Conservation (phyloP, 139 green algal genomes). For the Coelastrella sp. region DNA sequence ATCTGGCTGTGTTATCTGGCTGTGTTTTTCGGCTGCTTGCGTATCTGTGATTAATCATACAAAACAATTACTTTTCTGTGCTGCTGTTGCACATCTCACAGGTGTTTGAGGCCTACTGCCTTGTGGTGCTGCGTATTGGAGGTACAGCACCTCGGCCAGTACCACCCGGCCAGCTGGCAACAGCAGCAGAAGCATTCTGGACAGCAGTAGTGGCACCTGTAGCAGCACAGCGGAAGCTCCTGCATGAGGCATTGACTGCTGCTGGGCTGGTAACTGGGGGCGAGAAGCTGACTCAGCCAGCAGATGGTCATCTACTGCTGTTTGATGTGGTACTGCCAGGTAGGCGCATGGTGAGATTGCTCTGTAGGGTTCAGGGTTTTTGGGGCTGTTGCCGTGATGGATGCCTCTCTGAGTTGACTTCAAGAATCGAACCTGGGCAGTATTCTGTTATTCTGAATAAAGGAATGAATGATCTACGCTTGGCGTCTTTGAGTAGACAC, state of each 20-base stretch:
- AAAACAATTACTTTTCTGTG: not conserved
- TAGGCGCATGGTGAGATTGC: not conserved
- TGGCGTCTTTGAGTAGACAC: too few relatives aligned
- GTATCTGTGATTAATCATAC: not conserved
- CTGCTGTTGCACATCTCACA: not conserved
- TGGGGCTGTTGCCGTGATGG: not conserved
- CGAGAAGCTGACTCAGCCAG: not conserved
- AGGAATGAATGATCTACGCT: too few relatives aligned
- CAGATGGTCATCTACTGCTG: slow-evolving; percentile 42
- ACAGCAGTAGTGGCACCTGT: not conserved
- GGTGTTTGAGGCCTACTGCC: slow-evolving; percentile 50
- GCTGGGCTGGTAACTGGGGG: slow-evolving; percentile 3
- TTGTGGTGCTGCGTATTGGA: slow-evolving; percentile 26
- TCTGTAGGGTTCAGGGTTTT: not conserved
- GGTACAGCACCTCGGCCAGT: not conserved
- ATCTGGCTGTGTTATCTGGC: too few relatives aligned
- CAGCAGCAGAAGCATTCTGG: not conserved
- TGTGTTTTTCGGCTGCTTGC: too few relatives aligned
- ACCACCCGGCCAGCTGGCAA: slow-evolving; percentile 11
- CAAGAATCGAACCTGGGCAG: too few relatives aligned
- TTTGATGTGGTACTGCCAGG: slow-evolving; percentile 24
- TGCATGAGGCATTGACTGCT: not conserved
- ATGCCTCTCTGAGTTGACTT: too few relatives aligned
- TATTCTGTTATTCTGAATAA: too few relatives aligned
- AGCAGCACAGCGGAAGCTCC: not conserved